Base-by-base conservation (phyloP, 495 filamentous ascomycete species). In the Penicillium cataractarum region DNA sequence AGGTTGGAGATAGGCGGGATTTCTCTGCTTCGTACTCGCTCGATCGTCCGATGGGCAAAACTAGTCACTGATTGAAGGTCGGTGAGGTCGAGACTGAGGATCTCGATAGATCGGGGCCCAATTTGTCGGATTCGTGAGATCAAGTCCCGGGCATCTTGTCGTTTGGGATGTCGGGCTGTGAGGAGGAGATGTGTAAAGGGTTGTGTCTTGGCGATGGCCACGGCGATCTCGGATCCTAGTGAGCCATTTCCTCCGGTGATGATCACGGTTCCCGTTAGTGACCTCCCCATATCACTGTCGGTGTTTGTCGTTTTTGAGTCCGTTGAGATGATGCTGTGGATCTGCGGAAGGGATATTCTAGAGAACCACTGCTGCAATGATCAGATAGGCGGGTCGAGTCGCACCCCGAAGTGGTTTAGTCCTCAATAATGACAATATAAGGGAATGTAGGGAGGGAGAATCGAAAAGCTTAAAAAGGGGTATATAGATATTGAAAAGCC, bases 191-290 rank as follows among this genome's bases (percentile, higher is more conserved):
- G 77, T 1, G 73, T 71, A 53, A 75, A 76, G 12, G 76, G 76
- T 44, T 78, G 75, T 17, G 71, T 68, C 60, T 75, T 77, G 29
- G 76, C 77, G 51, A 80, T 78, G 31, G 74, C 68, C 35, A 78
- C 55, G 40, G 77, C 76, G 55, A 78, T 74, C 60, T 73, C 74
- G 31, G 77, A 78, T n/a, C 76, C 75, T 29, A 80, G 63, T 2
- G 55, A 61, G 13, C 77, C 77, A 68, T 73, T 76, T 24, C 72
- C 76, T n/a, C 76, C 77, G 32, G 77, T 80, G 40, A 80, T 78
- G 32, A 80, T 74, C 9, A 78, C 77, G 13, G 77, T 80, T 37
- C 75, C 76, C 29, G 67, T 66, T 17, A 80, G 72, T 58, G 76
- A 70, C 65, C 72, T 76, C 33, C 70, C 74, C 77, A 80, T 80